These are phyloP conservation scores for Pythium oligandrum DNA, from an alignment of 352 stramenopile species.

Conservation along the genomic window DNA sequence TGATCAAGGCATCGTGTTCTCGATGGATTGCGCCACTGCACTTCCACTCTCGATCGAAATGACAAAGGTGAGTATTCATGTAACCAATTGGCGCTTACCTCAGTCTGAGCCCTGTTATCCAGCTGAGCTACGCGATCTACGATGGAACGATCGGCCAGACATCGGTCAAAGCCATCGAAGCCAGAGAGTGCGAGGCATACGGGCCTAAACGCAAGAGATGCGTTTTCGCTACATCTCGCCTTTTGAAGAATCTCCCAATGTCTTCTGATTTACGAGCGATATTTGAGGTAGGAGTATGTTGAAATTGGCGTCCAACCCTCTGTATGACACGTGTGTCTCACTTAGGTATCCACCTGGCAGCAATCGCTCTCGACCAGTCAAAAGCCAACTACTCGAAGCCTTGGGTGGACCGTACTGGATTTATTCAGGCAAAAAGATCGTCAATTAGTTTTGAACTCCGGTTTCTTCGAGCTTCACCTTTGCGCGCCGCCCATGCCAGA, in stretches of 20 bases:
- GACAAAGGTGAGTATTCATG: too few relatives aligned
- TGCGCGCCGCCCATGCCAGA: conserved; percentile 20
- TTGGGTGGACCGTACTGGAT: conserved; percentile 26
- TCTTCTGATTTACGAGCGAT: conserved; percentile 8
- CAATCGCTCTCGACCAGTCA: not conserved
- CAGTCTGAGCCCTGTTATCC: not conserved
- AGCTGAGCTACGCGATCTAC: conserved; percentile 30
- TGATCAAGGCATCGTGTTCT: conserved; percentile 18
- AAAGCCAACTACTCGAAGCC: conserved; percentile 4
- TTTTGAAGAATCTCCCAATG: conserved; percentile 17
- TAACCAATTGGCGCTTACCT: too few relatives aligned
- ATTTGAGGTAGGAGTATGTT: conserved; percentile 18
- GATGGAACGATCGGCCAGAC: conserved; percentile 20
- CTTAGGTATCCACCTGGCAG: conserved; percentile 1
- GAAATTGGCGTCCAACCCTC: not conserved
- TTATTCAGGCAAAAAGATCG: conserved; percentile 15
- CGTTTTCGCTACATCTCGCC: conserved; percentile 13
- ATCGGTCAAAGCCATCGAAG: conserved; percentile 18
- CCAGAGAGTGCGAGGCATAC: conserved; percentile 21
- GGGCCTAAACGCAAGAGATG: conserved; percentile 17
- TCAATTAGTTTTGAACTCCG: conserved; percentile 8
- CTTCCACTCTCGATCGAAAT: too few relatives aligned
- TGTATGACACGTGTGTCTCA: not conserved
- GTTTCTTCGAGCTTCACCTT: conserved; percentile 20
- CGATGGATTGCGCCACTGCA: conserved; percentile 24